Percentiles rank a stretch among this genome's conserved stretches.
Evolutionary conservation across 768 basidiomycete genomes (phyloP).

Genomic region (Tephrocybe rancida): DNA sequence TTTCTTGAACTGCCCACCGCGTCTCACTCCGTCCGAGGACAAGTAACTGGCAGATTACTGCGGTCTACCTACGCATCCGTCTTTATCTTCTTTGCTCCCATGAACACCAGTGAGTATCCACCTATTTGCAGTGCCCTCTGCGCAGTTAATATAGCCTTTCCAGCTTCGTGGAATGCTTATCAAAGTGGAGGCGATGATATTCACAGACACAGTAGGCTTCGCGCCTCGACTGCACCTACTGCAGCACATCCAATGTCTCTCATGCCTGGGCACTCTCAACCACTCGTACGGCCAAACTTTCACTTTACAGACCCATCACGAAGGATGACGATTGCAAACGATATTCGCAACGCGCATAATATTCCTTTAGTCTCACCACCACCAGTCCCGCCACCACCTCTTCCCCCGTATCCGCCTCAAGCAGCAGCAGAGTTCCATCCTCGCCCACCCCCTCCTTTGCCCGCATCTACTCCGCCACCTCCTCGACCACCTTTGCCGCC

Average conservation of each 20-base stretch:
- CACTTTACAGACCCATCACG: slow-evolving; percentile 21
- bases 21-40: too few relatives aligned
- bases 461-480: slow-evolving; percentile 17
- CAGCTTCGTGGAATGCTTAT: slow-evolving; percentile 19
- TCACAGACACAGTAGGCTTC: slow-evolving; percentile 11
- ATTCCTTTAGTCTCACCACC: slow-evolving; percentile 12
- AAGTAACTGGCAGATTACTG: too few relatives aligned
- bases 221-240: slow-evolving; percentile 23
- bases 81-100: not conserved
- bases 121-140: not conserved
- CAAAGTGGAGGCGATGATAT: slow-evolving; percentile 1
- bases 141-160: not conserved
- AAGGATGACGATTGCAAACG: slow-evolving; percentile 16
- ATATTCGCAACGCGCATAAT: slow-evolving; percentile 16
- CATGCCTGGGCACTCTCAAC: slow-evolving; percentile 21
- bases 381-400: slow-evolving; percentile 20
- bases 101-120: slow-evolving; percentile 15
- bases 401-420: slow-evolving; percentile 35
- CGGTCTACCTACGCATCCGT: too few relatives aligned
- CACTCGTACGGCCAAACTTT: slow-evolving; percentile 24
- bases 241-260: slow-evolving; percentile 20
- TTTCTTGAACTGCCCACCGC: not conserved
- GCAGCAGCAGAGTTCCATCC: slow-evolving; percentile 28
- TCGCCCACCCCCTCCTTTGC: slow-evolving; percentile 24
- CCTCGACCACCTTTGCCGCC: slow-evolving; percentile 28